Evolutionary conservation across 2,329 filamentous ascomycete genomes (phyloP).

Genomic region (Diaporthe destruens): DNA sequence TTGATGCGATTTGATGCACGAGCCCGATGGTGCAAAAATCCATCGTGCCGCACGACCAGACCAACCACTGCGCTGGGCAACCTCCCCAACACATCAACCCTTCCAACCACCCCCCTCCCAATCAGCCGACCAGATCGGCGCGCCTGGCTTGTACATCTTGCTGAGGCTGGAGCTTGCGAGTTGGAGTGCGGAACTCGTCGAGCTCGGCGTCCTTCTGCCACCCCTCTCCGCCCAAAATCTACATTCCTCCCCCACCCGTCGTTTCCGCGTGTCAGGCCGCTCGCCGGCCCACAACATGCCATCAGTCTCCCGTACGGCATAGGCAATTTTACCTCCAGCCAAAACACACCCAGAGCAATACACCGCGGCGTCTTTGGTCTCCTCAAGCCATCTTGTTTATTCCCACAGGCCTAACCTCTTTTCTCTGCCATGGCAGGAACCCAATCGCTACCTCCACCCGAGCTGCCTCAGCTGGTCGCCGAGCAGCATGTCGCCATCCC

Average conservation of each 20-base stretch:
- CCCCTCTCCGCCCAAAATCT: background rate
- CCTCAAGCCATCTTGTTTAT: constrained; percentile 36
- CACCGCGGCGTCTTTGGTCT: constrained; percentile 11
- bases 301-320: constrained; percentile 18
- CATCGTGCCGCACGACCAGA: background rate
- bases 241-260: background rate
- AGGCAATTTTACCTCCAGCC: constrained; percentile 14
- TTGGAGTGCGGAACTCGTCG: background rate
- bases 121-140: background rate
- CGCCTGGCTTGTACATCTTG: background rate
- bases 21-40: background rate
- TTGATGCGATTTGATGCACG: background rate
- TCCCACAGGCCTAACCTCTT: constrained; percentile 40
- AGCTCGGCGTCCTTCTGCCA: constrained; percentile 5
- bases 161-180: constrained; percentile 1
- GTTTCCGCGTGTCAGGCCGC: constrained; percentile 12
- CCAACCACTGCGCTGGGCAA: background rate
- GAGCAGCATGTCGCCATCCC: constrained; percentile 91
- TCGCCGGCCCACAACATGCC: constrained; percentile 30
- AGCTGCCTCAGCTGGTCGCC: constrained; percentile 90
- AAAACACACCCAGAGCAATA: background rate
- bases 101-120: no score
- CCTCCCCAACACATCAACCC: background rate
- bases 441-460: constrained; percentile 92
- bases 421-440: constrained; percentile 72